A percentile compares a stretch with the other conserved stretches of the same genome.
Conservation (phyloP, 805 yeast species). For the Yarrowia keelungensis region DNA sequence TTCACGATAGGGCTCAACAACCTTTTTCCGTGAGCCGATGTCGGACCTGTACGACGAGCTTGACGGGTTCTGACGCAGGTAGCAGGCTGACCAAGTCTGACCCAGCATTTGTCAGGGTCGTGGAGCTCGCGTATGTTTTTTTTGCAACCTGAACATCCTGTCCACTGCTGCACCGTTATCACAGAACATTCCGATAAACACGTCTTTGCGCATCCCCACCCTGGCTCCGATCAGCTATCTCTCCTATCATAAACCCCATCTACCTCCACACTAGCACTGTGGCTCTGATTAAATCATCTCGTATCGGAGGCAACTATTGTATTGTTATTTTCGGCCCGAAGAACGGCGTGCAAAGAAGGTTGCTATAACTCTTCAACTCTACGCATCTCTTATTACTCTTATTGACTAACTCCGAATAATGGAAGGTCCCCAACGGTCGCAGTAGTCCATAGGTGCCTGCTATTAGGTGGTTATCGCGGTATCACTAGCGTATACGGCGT, state of each 20-base stretch:
- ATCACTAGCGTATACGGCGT: background rate
- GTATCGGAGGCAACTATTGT: conserved; percentile 34
- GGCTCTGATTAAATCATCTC: background rate
- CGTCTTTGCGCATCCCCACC: too few species aligned
- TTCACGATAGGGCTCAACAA: conserved; percentile 13
- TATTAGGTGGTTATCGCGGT: background rate
- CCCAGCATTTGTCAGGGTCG: conserved; percentile 1
- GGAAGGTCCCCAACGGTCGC: background rate
- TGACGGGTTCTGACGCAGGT: conserved; percentile 7
- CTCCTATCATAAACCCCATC: background rate
- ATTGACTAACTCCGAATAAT: background rate
- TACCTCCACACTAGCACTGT: background rate
- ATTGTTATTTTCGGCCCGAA: conserved; percentile 27
- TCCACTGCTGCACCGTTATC: too few species aligned
- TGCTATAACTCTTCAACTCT: background rate
- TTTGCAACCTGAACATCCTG: too few species aligned
- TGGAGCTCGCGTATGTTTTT: too few species aligned
- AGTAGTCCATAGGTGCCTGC: background rate
- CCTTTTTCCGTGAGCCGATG: conserved; percentile 30
- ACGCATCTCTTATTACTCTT: background rate
- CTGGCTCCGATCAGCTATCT: background rate
- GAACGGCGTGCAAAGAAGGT: conserved; percentile 21
- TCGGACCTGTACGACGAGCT: conserved; percentile 14
- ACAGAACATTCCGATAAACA: too few species aligned
- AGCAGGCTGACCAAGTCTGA: conserved; percentile 4